Evolutionary conservation across 2,329 filamentous ascomycete species (phyloP).

Genomic region (Colletotrichum tamarilloi): DNA sequence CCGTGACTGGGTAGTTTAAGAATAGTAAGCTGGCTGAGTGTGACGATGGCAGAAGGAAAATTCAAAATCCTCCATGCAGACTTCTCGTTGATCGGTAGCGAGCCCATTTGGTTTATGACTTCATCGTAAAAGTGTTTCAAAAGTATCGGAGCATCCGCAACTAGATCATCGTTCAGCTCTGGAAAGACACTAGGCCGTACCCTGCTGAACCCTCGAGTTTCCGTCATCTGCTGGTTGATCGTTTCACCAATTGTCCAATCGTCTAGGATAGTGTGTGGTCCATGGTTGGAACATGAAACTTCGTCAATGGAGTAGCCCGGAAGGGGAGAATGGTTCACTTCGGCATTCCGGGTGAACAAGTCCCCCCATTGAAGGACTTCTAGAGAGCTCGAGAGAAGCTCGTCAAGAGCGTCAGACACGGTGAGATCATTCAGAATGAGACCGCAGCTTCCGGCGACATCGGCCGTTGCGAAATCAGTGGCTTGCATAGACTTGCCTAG

Average conservation of each 20-base stretch:
- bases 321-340: not conserved
- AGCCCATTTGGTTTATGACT: conserved; percentile 18
- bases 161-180: not conserved
- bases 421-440: not conserved
- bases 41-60: conserved; percentile 3
- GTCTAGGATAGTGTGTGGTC: not conserved
- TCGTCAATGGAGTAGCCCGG: too few relatives aligned
- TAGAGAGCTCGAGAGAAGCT: not conserved
- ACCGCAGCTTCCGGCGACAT: too few relatives aligned
- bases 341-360: not conserved
- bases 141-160: not conserved
- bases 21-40: not conserved
- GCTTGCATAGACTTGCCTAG: too few relatives aligned
- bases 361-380: not conserved
- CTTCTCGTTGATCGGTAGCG: conserved; percentile 11
- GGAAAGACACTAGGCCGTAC: not conserved
- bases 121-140: conserved; percentile 15
- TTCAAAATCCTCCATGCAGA: conserved; percentile 16
- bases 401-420: not conserved
- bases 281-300: too few relatives aligned
- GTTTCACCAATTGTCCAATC: not conserved
- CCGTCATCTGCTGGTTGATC: not conserved
- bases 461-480: too few relatives aligned
- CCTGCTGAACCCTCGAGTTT: not conserved
- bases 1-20: not conserved